phyloP scores from a whole-genome alignment of 345 rosid genomes.

The Hirschfeldia incana region DNA sequence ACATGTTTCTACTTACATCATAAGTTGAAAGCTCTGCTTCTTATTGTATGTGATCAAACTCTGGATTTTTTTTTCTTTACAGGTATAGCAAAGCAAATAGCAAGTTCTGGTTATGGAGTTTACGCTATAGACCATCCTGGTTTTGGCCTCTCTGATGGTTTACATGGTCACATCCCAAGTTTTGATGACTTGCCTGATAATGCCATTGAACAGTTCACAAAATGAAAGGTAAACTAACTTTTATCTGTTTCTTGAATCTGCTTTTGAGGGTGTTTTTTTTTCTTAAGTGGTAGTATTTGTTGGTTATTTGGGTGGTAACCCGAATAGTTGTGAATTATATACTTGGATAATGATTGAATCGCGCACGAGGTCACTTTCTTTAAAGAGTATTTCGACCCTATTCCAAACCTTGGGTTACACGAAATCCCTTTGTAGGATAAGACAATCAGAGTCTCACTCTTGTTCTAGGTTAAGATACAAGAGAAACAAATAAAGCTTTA shows the following conservation, averaged over 20 bases:
- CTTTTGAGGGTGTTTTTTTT: background rate
- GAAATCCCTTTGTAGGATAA: no score
- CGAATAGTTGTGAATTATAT: no score
- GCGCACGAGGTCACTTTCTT: no score
- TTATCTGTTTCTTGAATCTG: background rate
- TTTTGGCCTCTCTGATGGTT: conserved; percentile 88
- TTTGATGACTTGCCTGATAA: conserved; percentile 73
- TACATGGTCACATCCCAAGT: conserved; percentile 80
- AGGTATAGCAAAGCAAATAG: conserved; percentile 82
- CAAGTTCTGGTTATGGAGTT: conserved; percentile 69
- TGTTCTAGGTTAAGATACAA: no score
- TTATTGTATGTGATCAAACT: background rate
- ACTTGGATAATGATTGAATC: no score
- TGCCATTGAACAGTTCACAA: conserved; percentile 69
- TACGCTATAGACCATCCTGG: conserved; percentile 96
- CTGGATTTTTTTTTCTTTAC: conserved; percentile 18
- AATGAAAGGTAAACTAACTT: conserved; percentile 61
- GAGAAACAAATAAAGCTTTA: no score
- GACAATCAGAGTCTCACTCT: no score
- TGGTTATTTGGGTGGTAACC: no score
- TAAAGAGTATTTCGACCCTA: no score
- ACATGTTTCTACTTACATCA: no score
- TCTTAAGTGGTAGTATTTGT: conserved; percentile 10
- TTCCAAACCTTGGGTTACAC: no score
- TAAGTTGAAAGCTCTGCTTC: background rate